Evolutionary conservation across 148 eudicot species (phyloP).

Genomic region (Fagopyrum tataricum): DNA sequence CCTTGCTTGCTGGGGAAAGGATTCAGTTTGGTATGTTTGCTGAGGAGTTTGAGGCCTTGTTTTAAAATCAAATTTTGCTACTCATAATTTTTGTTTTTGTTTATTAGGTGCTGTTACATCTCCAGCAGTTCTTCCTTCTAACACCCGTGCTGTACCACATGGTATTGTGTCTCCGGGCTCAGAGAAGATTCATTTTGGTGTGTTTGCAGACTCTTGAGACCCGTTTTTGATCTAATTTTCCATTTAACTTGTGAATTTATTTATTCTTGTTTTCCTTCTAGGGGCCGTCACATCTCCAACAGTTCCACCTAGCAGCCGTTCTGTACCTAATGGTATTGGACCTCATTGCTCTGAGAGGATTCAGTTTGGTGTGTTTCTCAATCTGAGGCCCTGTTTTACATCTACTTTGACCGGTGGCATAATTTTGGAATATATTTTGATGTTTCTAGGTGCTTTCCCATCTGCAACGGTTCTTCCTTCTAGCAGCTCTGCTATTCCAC

Average conservation of each 20-base stretch:
- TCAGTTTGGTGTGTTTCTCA: constrained; percentile 66
- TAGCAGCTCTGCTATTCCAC: constrained; percentile 8
- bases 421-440: neutral
- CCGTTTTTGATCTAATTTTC: neutral
- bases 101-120: constrained; percentile 91
- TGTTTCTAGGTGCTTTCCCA: constrained; percentile 80
- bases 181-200: constrained; percentile 11
- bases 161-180: constrained; percentile 49
- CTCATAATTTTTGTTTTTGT: neutral
- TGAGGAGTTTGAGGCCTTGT: neutral
- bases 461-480: constrained; percentile 26
- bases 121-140: constrained; percentile 59
- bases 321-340: neutral
- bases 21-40: constrained; percentile 78
- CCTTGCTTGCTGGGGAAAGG: constrained; percentile 95
- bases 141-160: constrained; percentile 46
- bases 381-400: neutral
- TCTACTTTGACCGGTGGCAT: neutral
- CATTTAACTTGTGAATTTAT: neutral
- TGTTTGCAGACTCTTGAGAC: neutral
- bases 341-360: constrained; percentile 45
- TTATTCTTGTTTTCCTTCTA: neutral
- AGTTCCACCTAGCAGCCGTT: constrained; percentile 5
- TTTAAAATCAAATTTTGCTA: neutral
- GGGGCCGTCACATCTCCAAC: constrained; percentile 1